Percentiles rank a stretch among this genome's conserved stretches.
Evolutionary conservation across 2,329 filamentous ascomycete species (phyloP).

Genomic region (Calonectria naviculata): DNA sequence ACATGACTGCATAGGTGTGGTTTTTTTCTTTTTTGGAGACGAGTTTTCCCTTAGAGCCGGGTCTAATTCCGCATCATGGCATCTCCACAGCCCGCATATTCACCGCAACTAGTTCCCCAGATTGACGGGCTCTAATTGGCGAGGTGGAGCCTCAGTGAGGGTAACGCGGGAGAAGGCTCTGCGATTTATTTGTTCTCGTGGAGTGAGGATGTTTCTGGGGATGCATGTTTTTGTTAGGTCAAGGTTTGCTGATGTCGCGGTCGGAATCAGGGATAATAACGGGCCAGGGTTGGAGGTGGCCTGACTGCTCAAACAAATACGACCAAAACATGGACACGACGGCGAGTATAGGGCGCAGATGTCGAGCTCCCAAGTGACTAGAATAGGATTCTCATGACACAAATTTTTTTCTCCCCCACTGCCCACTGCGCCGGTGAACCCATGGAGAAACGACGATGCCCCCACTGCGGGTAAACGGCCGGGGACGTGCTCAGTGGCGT

Average conservation of each 20-base stretch:
- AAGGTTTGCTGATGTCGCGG: background rate
- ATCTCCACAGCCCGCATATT: background rate
- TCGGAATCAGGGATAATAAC: background rate
- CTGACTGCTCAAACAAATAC: background rate
- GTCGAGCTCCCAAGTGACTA: background rate
- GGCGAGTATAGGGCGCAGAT: background rate
- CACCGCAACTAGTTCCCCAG: conserved; percentile 2
- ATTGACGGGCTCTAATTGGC: background rate
- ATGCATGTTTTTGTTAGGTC: background rate
- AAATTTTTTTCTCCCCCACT: background rate
- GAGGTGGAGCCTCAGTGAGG: background rate
- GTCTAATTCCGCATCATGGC: background rate
- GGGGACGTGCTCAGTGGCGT: background rate
- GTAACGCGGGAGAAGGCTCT: background rate
- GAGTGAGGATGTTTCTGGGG: background rate
- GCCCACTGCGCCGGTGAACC: background rate
- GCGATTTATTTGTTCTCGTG: background rate
- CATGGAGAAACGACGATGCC: conserved; percentile 1
- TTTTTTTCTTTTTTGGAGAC: background rate
- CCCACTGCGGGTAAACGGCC: background rate
- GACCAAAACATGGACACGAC: background rate
- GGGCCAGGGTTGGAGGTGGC: conserved; percentile 4
- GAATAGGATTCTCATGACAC: conserved; percentile 14
- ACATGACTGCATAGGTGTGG: background rate
- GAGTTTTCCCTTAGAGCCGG: background rate